These are phyloP conservation scores for Pleurostoma richardsiae DNA, from an alignment of 2,329 filamentous ascomycete genomes.

Conservation along the genomic window DNA sequence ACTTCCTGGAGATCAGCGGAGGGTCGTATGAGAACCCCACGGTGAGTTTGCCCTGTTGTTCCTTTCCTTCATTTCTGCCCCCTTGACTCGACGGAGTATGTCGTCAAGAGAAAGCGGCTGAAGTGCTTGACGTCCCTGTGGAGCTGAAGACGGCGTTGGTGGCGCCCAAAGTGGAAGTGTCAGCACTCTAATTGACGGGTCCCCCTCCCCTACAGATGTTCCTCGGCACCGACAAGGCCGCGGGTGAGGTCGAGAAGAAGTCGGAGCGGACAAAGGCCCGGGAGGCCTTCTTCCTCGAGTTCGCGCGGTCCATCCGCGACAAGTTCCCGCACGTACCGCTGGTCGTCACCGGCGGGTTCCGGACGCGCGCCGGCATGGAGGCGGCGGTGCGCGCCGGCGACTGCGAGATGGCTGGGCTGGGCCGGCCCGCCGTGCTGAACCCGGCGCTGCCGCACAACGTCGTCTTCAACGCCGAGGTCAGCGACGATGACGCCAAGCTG, in stretches of 20 bases:
- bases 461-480: slow-evolving; percentile 27
- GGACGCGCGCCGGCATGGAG: slow-evolving; percentile 38
- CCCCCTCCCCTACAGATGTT: slow-evolving; percentile 23
- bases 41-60: slow-evolving; percentile 22
- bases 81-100: background rate
- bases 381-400: slow-evolving; percentile 26
- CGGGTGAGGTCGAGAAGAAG: slow-evolving; percentile 12
- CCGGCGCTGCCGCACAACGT: slow-evolving; percentile 27
- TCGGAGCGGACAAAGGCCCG: slow-evolving; percentile 43
- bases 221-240: slow-evolving; percentile 9
- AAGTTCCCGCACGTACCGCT: slow-evolving; percentile 37
- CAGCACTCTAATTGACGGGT: background rate
- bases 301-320: slow-evolving; percentile 46
- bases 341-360: slow-evolving; percentile 61
- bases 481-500: slow-evolving; percentile 25
- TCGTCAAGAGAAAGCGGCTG: no score
- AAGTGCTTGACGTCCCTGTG: no score
- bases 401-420: slow-evolving; percentile 37
- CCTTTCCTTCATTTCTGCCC: background rate
- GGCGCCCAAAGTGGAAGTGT: background rate
- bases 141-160: no score
- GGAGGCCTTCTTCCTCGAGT: slow-evolving; percentile 66
- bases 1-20: slow-evolving; percentile 66
- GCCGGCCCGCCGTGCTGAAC: slow-evolving; percentile 30
- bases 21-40: slow-evolving; percentile 52